These are phyloP conservation scores for Backusella psychrophila DNA, from an alignment of 192 early-diverging fungal genomes.

Conservation along the genomic window DNA sequence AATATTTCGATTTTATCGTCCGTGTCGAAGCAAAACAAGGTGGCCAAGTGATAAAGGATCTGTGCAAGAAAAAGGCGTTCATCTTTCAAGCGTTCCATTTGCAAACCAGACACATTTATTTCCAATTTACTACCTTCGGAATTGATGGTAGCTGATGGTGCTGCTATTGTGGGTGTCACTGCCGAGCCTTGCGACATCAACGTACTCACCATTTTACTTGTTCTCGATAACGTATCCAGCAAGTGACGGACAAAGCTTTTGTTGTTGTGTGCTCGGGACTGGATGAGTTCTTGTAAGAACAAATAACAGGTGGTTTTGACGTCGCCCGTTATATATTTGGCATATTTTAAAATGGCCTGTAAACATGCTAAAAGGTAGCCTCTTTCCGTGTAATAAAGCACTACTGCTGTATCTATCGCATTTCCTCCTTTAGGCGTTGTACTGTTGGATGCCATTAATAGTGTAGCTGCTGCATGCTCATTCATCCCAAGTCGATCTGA, in stretches of 20 bases:
- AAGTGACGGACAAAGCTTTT: constrained; percentile 49
- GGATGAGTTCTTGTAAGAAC: constrained; percentile 40
- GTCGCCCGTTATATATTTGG: constrained; percentile 39
- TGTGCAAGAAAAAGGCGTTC: constrained; percentile 42
- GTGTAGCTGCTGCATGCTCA: constrained; percentile 69
- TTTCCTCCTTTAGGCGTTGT: constrained; percentile 53
- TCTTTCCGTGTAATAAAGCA: constrained; percentile 66
- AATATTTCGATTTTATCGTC: constrained; percentile 35
- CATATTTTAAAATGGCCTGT: constrained; percentile 51
- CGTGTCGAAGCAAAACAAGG: constrained; percentile 35
- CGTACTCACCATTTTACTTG: constrained; percentile 46
- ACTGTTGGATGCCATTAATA: constrained; percentile 56
- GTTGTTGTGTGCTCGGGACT: not conserved
- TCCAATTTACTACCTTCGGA: constrained; percentile 24
- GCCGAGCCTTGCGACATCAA: constrained; percentile 46
- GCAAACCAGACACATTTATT: constrained; percentile 36
- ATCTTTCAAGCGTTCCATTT: constrained; percentile 38
- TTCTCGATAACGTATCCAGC: constrained; percentile 44
- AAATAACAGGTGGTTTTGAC: constrained; percentile 45
- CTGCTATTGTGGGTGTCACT: constrained; percentile 38
- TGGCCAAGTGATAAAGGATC: constrained; percentile 42
- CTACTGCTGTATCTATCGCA: constrained; percentile 61
- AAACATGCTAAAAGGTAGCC: constrained; percentile 59
- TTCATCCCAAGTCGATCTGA: constrained; percentile 80
- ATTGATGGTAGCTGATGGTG: constrained; percentile 3